phyloP scores from a whole-genome alignment of 495 filamentous ascomycete genomes.

The Clavariopsis aquatica region DNA sequence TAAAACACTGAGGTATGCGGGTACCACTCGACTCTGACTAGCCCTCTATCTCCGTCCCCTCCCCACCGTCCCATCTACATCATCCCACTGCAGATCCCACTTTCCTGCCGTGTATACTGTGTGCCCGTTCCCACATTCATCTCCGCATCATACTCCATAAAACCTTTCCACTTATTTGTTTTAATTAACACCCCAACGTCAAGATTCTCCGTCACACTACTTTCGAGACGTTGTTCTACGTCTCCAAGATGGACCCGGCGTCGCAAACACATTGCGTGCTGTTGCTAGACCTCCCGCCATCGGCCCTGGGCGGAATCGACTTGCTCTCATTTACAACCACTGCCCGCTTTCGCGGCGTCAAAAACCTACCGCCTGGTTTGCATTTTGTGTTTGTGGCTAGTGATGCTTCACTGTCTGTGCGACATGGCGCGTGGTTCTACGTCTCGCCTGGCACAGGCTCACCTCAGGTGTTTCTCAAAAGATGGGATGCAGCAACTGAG shows the following conservation, averaged over 20 bases:
- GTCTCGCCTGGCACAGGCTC: conserved; percentile 40
- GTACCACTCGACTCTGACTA: neutral
- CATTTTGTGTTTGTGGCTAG: conserved; percentile 61
- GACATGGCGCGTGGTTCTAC: conserved; percentile 63
- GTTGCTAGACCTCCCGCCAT: conserved; percentile 43
- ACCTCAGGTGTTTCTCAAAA: conserved; percentile 54
- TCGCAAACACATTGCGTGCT: conserved; percentile 38
- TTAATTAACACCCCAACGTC: conserved; percentile 1
- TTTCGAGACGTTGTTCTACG: conserved; percentile 32
- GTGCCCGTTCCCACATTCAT: neutral
- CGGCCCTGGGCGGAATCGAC: conserved; percentile 46
- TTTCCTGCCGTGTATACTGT: no score
- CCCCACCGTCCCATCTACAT: neutral
- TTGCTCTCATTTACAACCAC: conserved; percentile 50
- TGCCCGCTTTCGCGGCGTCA: conserved; percentile 59
- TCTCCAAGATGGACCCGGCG: conserved; percentile 27
- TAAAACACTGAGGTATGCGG: neutral
- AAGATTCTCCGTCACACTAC: conserved; percentile 27
- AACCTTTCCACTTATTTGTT: neutral
- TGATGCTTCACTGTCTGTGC: conserved; percentile 52
- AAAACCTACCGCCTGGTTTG: conserved; percentile 58
- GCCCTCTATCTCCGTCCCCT: neutral
- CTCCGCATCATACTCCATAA: neutral
- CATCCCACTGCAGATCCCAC: no score
- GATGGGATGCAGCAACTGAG: conserved; percentile 55